Percentiles rank a stretch among this genome's conserved stretches.
Conservation (phyloP, 306 rosid species). For the Aeschynomene evenia region DNA sequence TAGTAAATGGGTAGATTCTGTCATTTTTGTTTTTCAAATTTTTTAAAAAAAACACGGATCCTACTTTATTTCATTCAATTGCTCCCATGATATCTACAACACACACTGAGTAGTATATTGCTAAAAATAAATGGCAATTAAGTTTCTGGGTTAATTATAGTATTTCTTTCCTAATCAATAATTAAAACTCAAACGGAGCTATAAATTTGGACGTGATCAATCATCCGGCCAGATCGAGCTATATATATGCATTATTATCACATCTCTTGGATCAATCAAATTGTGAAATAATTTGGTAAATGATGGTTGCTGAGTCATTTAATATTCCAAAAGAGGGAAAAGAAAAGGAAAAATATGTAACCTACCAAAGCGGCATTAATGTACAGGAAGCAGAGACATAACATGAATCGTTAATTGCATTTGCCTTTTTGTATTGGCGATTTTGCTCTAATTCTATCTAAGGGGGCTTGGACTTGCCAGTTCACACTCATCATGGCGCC, state of each 20-base stretch:
- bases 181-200: not conserved
- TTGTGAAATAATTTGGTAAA: constrained; percentile 8
- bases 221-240: not conserved
- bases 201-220: constrained; percentile 14
- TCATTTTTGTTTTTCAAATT: no score
- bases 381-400: constrained; percentile 9
- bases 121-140: not conserved
- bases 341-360: not conserved
- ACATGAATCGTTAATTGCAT: constrained; percentile 18
- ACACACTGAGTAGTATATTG: no score
- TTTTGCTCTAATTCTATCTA: not conserved
- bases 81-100: no score
- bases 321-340: not conserved
- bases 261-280: not conserved
- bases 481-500: constrained; percentile 36
- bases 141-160: not conserved
- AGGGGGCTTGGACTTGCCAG: constrained; percentile 12
- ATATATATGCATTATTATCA: no score
- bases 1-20: no score
- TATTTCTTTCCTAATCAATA: not conserved
- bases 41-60: no score
- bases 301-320: not conserved
- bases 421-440: constrained; percentile 22
- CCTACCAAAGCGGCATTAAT: constrained; percentile 44
- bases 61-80: no score